These are phyloP conservation scores for Rhizopus arrhizus DNA, from an alignment of 371 early-diverging fungal species.

Conservation along the genomic window DNA sequence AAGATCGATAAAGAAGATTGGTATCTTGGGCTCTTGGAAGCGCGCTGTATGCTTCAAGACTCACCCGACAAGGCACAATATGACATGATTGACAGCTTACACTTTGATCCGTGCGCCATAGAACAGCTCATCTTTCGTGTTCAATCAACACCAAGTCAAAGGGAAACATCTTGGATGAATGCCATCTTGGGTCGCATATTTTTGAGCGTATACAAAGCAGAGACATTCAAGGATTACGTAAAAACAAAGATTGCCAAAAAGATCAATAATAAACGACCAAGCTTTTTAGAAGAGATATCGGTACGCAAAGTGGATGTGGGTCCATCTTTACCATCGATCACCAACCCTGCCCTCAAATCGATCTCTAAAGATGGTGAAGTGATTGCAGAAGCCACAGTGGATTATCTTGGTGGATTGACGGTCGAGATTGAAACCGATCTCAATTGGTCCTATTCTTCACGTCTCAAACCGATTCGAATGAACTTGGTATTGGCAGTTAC, in stretches of 20 bases:
- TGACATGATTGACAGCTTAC: conserved; percentile 48
- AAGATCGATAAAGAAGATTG: conserved; percentile 90
- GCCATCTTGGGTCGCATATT: conserved; percentile 83
- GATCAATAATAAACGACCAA: conserved; percentile 65
- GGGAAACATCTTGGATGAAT: conserved; percentile 82
- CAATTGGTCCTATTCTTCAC: conserved; percentile 44
- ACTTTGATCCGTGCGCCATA: conserved; percentile 55
- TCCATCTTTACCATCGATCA: conserved; percentile 76
- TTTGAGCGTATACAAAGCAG: conserved; percentile 70
- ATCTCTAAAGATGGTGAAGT: conserved; percentile 73
- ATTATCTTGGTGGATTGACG: conserved; percentile 76
- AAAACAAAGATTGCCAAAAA: conserved; percentile 69
- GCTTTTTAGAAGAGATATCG: conserved; percentile 78
- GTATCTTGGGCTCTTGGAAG: conserved; percentile 68
- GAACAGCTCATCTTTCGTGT: conserved; percentile 51
- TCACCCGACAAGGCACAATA: conserved; percentile 22
- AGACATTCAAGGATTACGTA: conserved; percentile 58
- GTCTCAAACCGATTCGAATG: conserved; percentile 71
- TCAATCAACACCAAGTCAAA: conserved; percentile 57
- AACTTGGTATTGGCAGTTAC: conserved; percentile 75
- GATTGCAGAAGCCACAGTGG: conserved; percentile 70
- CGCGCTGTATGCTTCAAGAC: conserved; percentile 34
- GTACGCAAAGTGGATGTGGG: conserved; percentile 79
- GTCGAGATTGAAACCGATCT: conserved; percentile 73
- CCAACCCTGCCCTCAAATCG: conserved; percentile 70